Conservation (phyloP, 805 yeast genomes). For the Martiniozyma abietophila region DNA sequence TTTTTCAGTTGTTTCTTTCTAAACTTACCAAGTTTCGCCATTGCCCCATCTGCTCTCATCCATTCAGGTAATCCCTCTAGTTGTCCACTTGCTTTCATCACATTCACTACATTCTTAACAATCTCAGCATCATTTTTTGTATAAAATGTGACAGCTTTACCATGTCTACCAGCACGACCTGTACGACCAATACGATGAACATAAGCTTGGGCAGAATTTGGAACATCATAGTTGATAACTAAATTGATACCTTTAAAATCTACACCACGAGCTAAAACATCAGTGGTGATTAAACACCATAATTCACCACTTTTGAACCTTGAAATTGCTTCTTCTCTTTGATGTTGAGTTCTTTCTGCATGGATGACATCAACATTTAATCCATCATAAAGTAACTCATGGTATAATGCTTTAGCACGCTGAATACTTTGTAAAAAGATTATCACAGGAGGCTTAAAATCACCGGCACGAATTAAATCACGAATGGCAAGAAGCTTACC, state of each 20-base stretch:
- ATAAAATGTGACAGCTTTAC: conserved; percentile 85
- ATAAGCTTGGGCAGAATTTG: conserved; percentile 86
- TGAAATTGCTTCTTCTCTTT: conserved; percentile 77
- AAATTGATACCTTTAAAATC: conserved; percentile 93
- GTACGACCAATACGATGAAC: conserved; percentile 98
- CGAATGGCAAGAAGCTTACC: conserved; percentile 92
- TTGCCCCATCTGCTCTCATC: conserved; percentile 52
- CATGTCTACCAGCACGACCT: conserved; percentile 86
- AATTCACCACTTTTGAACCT: conserved; percentile 82
- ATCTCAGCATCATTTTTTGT: conserved; percentile 79
- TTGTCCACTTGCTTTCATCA: conserved; percentile 88
- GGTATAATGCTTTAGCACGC: conserved; percentile 91
- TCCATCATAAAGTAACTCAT: conserved; percentile 85
- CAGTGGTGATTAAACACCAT: conserved; percentile 96
- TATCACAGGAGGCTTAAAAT: conserved; percentile 85
- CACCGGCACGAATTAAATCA: conserved; percentile 76
- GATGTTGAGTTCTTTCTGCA: conserved; percentile 84
- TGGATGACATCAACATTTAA: conserved; percentile 93
- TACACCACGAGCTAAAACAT: conserved; percentile 91
- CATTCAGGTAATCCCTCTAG: conserved; percentile 57
- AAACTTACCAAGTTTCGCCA: conserved; percentile 53
- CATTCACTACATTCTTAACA: conserved; percentile 79
- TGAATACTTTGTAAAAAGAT: conserved; percentile 86
- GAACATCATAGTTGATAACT: conserved; percentile 95
- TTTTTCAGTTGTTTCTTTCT: conserved; percentile 54